phyloP scores from a whole-genome alignment of 441 rosid species.

The Syzygium malaccense region DNA sequence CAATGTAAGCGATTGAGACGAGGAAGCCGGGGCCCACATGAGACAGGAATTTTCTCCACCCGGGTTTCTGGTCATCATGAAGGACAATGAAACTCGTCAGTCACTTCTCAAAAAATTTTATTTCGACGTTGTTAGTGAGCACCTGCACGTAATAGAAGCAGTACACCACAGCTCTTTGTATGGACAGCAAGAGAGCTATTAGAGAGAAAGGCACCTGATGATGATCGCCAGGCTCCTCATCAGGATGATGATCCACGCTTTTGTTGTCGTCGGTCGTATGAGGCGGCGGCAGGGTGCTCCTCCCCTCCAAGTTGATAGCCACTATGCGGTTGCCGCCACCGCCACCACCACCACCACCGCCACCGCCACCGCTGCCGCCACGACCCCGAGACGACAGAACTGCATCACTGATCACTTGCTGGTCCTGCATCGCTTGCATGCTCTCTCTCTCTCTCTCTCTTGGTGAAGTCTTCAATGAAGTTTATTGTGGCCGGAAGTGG shows the following conservation, averaged over 20 bases:
- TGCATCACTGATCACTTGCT: background rate
- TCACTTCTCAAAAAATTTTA: background rate
- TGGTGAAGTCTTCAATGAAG: background rate
- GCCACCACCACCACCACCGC: fast-evolving
- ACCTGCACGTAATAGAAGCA: background rate
- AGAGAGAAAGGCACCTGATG: background rate
- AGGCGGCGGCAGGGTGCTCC: background rate
- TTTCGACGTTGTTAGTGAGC: background rate
- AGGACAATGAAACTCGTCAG: background rate
- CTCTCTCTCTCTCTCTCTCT: background rate
- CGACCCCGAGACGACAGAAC: background rate
- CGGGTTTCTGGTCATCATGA: background rate
- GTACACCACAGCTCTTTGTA: background rate
- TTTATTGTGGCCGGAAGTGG: background rate
- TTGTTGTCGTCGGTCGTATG: background rate
- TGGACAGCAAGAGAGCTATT: background rate
- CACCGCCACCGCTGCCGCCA: too few species aligned
- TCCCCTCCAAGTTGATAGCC: background rate
- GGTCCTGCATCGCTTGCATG: background rate
- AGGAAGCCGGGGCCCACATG: background rate
- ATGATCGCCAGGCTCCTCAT: background rate
- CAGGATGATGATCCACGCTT: background rate
- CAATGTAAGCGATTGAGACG: background rate
- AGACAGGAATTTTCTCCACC: background rate
- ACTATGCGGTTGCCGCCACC: background rate